Conservation (phyloP, 306 rosid species). For the Cicer cuneatum region DNA sequence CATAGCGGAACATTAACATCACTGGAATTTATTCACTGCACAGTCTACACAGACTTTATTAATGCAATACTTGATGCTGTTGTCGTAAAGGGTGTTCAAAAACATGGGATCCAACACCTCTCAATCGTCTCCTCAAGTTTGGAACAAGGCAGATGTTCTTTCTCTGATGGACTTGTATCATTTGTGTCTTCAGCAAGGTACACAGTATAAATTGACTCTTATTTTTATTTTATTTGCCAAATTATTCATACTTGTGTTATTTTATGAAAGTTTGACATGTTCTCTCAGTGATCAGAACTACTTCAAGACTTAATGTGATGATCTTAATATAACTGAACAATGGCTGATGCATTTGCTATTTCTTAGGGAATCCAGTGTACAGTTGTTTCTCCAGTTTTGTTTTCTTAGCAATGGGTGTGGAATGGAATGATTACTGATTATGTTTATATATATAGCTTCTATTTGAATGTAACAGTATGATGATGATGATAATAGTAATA, state of each 20-base stretch:
- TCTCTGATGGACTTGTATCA: slow-evolving; percentile 70
- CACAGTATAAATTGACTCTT: slow-evolving; percentile 1
- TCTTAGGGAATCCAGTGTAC: slow-evolving; percentile 21
- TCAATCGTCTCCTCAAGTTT: slow-evolving; percentile 64
- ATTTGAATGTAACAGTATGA: slow-evolving; percentile 24
- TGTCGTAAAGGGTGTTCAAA: slow-evolving; percentile 48
- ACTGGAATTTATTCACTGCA: slow-evolving; percentile 79
- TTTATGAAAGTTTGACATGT: slow-evolving; percentile 23
- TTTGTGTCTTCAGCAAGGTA: slow-evolving; percentile 90
- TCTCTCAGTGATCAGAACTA: slow-evolving; percentile 27
- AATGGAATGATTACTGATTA: not conserved
- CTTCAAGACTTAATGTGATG: slow-evolving; percentile 29
- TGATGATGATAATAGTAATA: not conserved
- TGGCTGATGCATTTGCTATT: slow-evolving; percentile 34
- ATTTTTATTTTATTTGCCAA: slow-evolving; percentile 29
- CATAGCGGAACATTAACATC: slow-evolving; percentile 72
- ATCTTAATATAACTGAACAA: slow-evolving; percentile 32
- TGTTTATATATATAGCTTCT: slow-evolving; percentile 9
- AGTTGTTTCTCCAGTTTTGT: slow-evolving; percentile 28
- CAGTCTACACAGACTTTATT: slow-evolving; percentile 59
- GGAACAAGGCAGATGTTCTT: slow-evolving; percentile 52
- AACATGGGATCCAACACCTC: slow-evolving; percentile 71
- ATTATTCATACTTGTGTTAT: not conserved
- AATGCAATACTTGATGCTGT: slow-evolving; percentile 67
- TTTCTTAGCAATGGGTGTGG: slow-evolving; percentile 17